Base-by-base conservation (phyloP, 352 stramenopile genomes). In the Pythium aquatile region DNA sequence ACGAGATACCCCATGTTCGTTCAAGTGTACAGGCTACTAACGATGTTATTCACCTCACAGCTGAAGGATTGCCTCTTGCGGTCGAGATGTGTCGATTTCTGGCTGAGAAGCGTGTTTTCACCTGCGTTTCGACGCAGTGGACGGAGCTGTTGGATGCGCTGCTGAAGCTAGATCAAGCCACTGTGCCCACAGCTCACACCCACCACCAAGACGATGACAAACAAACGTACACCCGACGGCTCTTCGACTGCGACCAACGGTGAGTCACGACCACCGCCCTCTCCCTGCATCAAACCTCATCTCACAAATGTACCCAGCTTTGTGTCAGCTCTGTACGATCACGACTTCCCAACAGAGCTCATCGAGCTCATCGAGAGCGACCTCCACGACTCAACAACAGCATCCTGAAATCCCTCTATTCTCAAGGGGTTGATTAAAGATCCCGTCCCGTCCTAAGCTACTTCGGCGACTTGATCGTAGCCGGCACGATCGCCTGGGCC, bases 401-500 rank as follows among this genome's bases (percentile, higher is more conserved):
- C 17, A 51, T 0, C 44, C 16, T 29, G 14, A 24, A 17, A 7
- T 42, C 37, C 14, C 55, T 35, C 33, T n/a, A 16, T 29, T 30
- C 24, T 24, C 20, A 24, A 24, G 20, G 20, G 20, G 20, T 24
- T 24, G 20, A 24, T 24, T 24, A 24, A 24, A 24, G 20, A 24
- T 24, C 20, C 20, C 53, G 16, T 13, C 10, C 48, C 33, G 28
- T n/a, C n/a, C 17, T 54, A 10, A 17, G 49, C 28, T 65, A 55
- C 68, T 73, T 76, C 35, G 49, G 67, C 17, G 63, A 40, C 40
- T 40, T 64, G 32, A 67, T 32, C 17, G 70, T 61, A 3, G 65
- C 73, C 28, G 78, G 73, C 37, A 87, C 67, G 35, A 90, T 66
- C 5, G 78, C 51, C 33, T 93, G 81, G 0, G 77, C 77, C 14